phyloP scores from a whole-genome alignment of 2,329 filamentous ascomycete species.

The Botrytis aclada region DNA sequence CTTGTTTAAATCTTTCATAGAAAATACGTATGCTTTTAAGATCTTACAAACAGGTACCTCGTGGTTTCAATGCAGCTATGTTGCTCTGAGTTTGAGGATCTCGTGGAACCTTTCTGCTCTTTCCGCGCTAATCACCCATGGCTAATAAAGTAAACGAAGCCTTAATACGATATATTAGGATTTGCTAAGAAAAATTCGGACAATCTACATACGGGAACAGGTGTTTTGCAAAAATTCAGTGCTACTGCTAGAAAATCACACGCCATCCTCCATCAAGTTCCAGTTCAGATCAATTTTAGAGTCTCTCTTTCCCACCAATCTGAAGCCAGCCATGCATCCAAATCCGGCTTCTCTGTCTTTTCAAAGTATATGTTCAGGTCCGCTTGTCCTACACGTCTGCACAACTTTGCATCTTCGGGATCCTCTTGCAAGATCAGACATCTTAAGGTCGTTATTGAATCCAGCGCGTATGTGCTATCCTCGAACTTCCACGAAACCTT shows the following conservation, averaged over 20 bases:
- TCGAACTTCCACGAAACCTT: fast-evolving
- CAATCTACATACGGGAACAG: not conserved
- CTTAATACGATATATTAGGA: not conserved
- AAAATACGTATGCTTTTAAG: not conserved
- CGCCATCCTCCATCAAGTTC: not conserved
- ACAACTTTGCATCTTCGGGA: not conserved
- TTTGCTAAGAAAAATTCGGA: not conserved
- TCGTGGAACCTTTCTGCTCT: not conserved
- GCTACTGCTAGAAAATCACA: not conserved
- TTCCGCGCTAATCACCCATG: not conserved
- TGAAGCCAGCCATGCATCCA: not conserved
- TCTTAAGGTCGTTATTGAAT: fast-evolving
- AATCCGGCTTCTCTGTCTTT: not conserved
- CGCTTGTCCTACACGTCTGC: not conserved
- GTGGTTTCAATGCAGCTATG: not conserved
- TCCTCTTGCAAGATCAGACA: not conserved
- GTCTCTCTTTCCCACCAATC: not conserved
- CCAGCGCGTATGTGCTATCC: fast-evolving
- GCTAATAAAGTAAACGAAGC: not conserved
- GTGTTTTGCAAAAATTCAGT: not conserved
- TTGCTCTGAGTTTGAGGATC: not conserved
- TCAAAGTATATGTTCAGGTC: no score
- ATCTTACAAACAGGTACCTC: not conserved
- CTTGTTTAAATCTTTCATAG: not conserved
- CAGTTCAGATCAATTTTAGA: not conserved